Percentiles rank a stretch among this genome's conserved stretches.
These are phyloP conservation scores for Colletotrichum destructivum DNA, from an alignment of 2,329 filamentous ascomycete genomes.

Conservation along the genomic window DNA sequence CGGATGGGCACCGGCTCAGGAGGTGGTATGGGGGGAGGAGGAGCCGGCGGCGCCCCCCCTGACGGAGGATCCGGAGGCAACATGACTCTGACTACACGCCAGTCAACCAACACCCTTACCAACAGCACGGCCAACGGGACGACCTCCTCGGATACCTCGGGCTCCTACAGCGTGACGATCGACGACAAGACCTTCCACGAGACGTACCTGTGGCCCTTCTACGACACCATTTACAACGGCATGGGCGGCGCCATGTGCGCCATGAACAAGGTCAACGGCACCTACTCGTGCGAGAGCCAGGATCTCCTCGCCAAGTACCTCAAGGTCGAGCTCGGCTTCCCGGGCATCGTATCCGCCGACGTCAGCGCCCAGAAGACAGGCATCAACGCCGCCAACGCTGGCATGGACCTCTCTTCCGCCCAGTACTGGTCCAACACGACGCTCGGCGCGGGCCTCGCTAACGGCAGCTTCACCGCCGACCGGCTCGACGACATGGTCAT, in stretches of 20 bases:
- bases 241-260: slow-evolving; percentile 46
- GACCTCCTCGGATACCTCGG: slow-evolving; percentile 61
- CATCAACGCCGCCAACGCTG: slow-evolving; percentile 48
- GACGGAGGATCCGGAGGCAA: background rate
- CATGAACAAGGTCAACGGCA: slow-evolving; percentile 47
- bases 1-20: slow-evolving; percentile 49
- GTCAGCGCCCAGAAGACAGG: slow-evolving; percentile 44
- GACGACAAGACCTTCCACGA: slow-evolving; percentile 48
- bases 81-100: slow-evolving; percentile 57
- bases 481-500: slow-evolving; percentile 75
- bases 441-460: slow-evolving; percentile 69
- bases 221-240: slow-evolving; percentile 44
- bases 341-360: slow-evolving; percentile 44
- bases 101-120: slow-evolving; percentile 74
- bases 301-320: slow-evolving; percentile 45
- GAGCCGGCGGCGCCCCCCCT: background rate
- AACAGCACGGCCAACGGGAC: slow-evolving; percentile 69
- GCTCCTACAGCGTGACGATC: slow-evolving; percentile 48
- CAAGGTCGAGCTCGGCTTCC: slow-evolving; percentile 50
- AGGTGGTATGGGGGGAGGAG: slow-evolving; percentile 57
- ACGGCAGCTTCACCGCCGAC: slow-evolving; percentile 69
- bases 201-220: slow-evolving; percentile 47
- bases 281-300: slow-evolving; percentile 46
- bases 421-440: slow-evolving; percentile 70
- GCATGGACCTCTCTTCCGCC: slow-evolving; percentile 54